Base-by-base conservation (phyloP, 257 asterid genomes). In the Mentha longifolia region DNA sequence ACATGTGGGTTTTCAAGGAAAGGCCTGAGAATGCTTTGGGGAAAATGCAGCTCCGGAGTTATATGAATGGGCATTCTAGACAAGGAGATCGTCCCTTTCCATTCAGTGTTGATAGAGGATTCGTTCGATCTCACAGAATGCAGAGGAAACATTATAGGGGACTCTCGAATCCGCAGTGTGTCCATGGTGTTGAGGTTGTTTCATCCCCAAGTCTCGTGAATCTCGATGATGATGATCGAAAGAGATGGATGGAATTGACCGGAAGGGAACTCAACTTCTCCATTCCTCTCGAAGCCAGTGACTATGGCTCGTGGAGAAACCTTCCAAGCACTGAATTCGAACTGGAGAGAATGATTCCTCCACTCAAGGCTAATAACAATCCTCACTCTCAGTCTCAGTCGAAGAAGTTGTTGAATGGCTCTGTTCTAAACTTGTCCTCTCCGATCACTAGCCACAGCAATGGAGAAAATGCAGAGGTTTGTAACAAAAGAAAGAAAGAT, bases 1-100 rank as follows among this genome's bases (percentile, higher is more conserved):
- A 93, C 84, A 93, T 93, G 98, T 93, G 98, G 98, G 94, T 84
- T 43, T 93, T 93, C 78, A 93, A 93, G 77, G 97, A 87, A 63
- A 83, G 88, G 71, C 98, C 98, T 0, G 96, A 91, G 65, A 88
- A 91, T 67, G 95, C 98, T 17, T 67, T 93, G 14, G 98, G 98
- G 11, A 93, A 93, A 80, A 93, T 93, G 98, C 98, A 93, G 80
- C 95, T 93, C 14, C 74, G 98, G 65, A 93, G 98, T 78, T 93
- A 81, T 43, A 93, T 93, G 98, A 93, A 93, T 1, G 98, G 98
- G 43, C 97, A 93, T 85, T 88, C 96, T 59, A 97, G 98, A 42
- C 97, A 86, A 71, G 98, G 98, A 0, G 97, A 86, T 64, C 88
- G 89, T 1, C 96, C 95, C 13, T 93, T 93, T 33, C 98, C 98